Conservation (phyloP, 305 asterid genomes). For the Fraxinus baroniana region DNA sequence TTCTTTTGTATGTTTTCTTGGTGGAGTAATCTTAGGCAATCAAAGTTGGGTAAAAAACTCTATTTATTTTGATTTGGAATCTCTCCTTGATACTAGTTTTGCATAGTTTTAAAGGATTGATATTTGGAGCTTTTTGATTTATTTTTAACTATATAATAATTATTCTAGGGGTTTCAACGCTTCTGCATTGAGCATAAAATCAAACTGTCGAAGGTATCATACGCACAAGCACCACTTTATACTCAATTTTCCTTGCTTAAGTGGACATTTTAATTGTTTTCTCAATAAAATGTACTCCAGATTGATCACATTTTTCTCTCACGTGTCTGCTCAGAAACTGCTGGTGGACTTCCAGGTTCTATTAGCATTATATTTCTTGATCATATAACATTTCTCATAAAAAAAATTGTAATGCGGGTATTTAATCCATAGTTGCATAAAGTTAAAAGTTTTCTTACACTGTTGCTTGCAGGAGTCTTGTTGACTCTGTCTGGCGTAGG, state of each 20-base stretch:
- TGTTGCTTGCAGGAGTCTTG: constrained; percentile 59
- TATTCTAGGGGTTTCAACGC: constrained; percentile 86
- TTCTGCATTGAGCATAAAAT: constrained; percentile 89
- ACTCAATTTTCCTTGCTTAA: not conserved
- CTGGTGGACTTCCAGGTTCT: constrained; percentile 96
- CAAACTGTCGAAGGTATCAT: constrained; percentile 76
- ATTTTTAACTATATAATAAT: constrained; percentile 11
- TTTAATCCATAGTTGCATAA: not conserved
- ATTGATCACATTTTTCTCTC: constrained; percentile 95
- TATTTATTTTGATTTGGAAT: not conserved
- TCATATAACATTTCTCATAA: not conserved
- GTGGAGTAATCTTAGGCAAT: not conserved
- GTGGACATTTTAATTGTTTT: constrained; percentile 10
- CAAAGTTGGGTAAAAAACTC: not conserved
- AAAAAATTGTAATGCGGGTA: not conserved
- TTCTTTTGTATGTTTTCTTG: not conserved
- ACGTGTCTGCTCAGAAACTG: constrained; percentile 97
- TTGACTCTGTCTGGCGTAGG: constrained; percentile 86
- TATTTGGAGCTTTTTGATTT: constrained; percentile 15
- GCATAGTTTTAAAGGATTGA: constrained; percentile 3
- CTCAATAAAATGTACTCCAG: constrained; percentile 41
- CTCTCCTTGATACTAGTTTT: not conserved
- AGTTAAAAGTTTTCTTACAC: not conserved
- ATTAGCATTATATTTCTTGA: not conserved
- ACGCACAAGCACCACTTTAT: not conserved